Conservation (phyloP, 495 filamentous ascomycete species). For the Aspergillus nanangensis region DNA sequence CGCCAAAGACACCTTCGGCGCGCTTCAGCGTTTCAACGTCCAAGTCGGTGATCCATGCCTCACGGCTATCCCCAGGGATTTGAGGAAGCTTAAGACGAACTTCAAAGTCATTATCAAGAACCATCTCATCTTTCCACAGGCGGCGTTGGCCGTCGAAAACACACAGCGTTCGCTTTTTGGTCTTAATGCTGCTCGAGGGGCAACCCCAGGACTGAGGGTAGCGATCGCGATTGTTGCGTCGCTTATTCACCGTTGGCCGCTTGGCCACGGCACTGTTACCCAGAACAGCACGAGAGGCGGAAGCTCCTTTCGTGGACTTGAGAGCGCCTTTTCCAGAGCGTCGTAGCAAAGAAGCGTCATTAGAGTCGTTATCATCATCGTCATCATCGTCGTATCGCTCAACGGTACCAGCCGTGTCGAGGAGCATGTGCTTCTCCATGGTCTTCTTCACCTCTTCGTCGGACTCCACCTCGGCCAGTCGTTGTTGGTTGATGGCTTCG, state of each 20-base stretch:
- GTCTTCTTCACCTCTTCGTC: constrained; percentile 81
- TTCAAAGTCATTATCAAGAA: constrained; percentile 93
- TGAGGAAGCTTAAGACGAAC: constrained; percentile 75
- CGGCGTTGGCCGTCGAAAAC: constrained; percentile 87
- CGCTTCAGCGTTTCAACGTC: constrained; percentile 87
- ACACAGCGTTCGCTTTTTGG: constrained; percentile 92
- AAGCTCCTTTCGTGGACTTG: constrained; percentile 31
- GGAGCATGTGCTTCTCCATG: constrained; percentile 73
- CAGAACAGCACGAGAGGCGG: constrained; percentile 40
- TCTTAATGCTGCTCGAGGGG: constrained; percentile 84
- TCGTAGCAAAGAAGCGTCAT: constrained; percentile 33
- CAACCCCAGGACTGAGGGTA: constrained; percentile 94
- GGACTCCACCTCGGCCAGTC: constrained; percentile 74
- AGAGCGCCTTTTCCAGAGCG: constrained; percentile 47
- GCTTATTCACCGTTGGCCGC: constrained; percentile 53
- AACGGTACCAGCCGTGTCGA: constrained; percentile 49
- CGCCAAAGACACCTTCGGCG: constrained; percentile 71
- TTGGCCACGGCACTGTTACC: constrained; percentile 49
- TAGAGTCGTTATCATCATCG: constrained; percentile 61
- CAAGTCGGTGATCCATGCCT: constrained; percentile 83
- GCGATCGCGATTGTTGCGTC: constrained; percentile 81
- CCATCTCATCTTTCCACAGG: constrained; percentile 98
- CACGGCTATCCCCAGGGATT: constrained; percentile 54
- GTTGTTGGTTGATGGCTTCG: constrained; percentile 89
- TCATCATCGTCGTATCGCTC: constrained; percentile 50